Evolutionary conservation across 1,284 basidiomycete species (phyloP).

Genomic region (Polyporus tsugae): DNA sequence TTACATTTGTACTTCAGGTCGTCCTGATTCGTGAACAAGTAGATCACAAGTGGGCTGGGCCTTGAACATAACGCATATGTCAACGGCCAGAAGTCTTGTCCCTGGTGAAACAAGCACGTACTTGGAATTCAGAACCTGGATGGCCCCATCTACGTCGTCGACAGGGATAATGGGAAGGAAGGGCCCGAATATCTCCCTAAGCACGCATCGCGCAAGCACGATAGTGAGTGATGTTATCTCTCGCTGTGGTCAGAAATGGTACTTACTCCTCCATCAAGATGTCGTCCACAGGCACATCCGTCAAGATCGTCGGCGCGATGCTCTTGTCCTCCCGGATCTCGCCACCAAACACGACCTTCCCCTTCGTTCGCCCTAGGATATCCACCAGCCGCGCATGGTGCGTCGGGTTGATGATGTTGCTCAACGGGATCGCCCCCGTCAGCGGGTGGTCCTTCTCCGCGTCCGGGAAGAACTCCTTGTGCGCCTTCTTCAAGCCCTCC

Average conservation of each 20-base stretch:
- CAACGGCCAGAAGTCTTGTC: neutral
- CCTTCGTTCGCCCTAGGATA: conserved; percentile 61
- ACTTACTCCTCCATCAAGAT: conserved; percentile 61
- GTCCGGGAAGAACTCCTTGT: conserved; percentile 47
- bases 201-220: conserved; percentile 3
- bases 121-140: conserved; percentile 57
- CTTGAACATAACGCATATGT: conserved; percentile 36
- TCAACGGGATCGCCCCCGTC: conserved; percentile 46
- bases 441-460: conserved; percentile 31
- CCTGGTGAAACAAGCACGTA: conserved; percentile 33
- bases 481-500: conserved; percentile 53
- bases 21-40: conserved; percentile 55
- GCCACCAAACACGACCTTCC: conserved; percentile 64
- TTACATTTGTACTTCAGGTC: conserved; percentile 48
- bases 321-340: conserved; percentile 49
- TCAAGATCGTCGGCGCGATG: conserved; percentile 58
- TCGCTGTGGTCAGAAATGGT: neutral
- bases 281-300: conserved; percentile 56
- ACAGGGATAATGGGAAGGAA: conserved; percentile 71
- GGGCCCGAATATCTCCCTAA: conserved; percentile 74
- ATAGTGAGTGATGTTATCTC: neutral
- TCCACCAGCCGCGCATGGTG: conserved; percentile 61
- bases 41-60: conserved; percentile 57
- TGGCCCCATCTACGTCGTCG: conserved; percentile 59
- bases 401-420: conserved; percentile 54